phyloP scores from a whole-genome alignment of 768 basidiomycete species.

The Cyclocybe cylindracea region DNA sequence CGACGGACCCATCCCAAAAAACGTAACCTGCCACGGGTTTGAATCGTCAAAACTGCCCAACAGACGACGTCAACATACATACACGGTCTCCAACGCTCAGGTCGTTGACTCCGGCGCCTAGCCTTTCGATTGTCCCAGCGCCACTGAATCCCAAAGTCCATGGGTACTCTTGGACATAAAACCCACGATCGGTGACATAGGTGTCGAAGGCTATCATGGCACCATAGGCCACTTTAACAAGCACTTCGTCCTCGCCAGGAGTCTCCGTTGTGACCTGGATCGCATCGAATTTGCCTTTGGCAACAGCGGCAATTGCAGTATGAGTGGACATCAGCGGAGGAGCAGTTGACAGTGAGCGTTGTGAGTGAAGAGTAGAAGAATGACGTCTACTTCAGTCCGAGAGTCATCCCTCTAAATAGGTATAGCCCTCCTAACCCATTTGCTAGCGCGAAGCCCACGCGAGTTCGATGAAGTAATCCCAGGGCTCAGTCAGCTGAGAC shows the following conservation, averaged over 20 bases:
- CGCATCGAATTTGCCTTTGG: conserved; percentile 34
- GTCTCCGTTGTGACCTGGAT: conserved; percentile 34
- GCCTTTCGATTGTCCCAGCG: conserved; percentile 36
- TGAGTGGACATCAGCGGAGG: conserved; percentile 35
- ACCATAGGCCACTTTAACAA: conserved; percentile 41
- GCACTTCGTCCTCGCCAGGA: conserved; percentile 38
- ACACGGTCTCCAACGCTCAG: conserved; percentile 42
- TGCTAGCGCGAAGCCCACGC: too few relatives aligned
- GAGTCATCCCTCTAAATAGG: too few relatives aligned
- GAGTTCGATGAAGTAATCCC: too few relatives aligned
- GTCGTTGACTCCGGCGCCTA: conserved; percentile 34
- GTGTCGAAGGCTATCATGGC: conserved; percentile 42
- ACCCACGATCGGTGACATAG: conserved; percentile 37
- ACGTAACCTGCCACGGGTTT: conserved; percentile 18
- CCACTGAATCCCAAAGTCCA: conserved; percentile 36
- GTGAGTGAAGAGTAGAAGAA: too few relatives aligned
- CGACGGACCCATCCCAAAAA: conserved; percentile 25
- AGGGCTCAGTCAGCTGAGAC: too few relatives aligned
- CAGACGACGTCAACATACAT: conserved; percentile 7
- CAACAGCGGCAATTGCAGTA: conserved; percentile 39
- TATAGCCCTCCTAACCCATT: too few relatives aligned
- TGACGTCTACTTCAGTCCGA: too few relatives aligned
- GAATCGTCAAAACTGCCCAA: background rate
- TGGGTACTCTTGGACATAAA: conserved; percentile 32
- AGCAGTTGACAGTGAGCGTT: background rate